phyloP scores from a whole-genome alignment of 352 stramenopile genomes.

The Thraustochytrium striatum region DNA sequence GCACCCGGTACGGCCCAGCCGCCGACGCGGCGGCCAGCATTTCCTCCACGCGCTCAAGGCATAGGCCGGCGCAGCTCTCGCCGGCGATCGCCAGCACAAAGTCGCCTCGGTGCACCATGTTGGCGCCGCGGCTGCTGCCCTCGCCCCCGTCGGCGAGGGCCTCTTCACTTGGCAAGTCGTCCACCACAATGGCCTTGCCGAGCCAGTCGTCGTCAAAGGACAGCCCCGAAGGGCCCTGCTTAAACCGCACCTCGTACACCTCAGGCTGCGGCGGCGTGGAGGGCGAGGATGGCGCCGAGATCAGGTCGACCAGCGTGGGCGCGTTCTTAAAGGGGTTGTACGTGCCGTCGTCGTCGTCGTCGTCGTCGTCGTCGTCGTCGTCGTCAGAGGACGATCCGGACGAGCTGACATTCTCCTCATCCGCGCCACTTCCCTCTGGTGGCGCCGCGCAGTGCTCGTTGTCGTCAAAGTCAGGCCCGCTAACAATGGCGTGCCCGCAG shows the following conservation, averaged over 20 bases:
- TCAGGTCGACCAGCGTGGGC: not conserved
- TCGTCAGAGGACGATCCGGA: not conserved
- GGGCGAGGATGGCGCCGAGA: not conserved
- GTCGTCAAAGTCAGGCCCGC: too few species aligned
- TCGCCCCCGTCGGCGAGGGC: not conserved
- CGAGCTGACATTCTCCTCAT: not conserved
- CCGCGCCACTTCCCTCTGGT: not conserved
- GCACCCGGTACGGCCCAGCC: constrained; percentile 62
- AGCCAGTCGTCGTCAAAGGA: constrained; percentile 44
- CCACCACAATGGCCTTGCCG: constrained; percentile 18
- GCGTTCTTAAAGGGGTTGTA: constrained; percentile 31
- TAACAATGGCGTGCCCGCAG: too few species aligned
- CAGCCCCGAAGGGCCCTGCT: not conserved
- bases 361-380: not conserved
- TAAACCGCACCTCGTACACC: constrained; percentile 32
- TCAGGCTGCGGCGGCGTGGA: not conserved
- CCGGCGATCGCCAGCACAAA: constrained; percentile 30
- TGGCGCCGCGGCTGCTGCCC: not conserved
- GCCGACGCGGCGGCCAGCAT: constrained; percentile 43
- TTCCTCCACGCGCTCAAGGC: constrained; percentile 55
- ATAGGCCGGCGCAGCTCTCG: constrained; percentile 66
- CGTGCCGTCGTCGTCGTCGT: not conserved
- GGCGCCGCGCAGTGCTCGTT: too few species aligned
- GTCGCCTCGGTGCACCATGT: constrained; percentile 23
- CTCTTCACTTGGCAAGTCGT: constrained; percentile 1